A percentile compares a stretch with the other conserved stretches of the same genome.
phyloP scores from a whole-genome alignment of 768 basidiomycete species.

The Boletus vinaceobasis region DNA sequence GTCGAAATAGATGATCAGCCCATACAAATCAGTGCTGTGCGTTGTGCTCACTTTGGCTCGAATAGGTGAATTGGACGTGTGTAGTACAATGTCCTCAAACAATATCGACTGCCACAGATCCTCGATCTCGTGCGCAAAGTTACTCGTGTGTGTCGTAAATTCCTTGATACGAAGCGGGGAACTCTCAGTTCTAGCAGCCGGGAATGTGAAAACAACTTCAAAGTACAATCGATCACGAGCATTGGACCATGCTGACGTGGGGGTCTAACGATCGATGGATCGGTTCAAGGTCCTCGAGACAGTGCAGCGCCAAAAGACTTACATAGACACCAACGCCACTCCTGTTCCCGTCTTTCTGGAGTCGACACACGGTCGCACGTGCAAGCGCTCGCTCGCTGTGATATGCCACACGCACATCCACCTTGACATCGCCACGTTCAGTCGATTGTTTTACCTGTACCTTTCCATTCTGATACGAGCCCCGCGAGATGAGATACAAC shows the following conservation, averaged over 20 bases:
- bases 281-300: neutral
- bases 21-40: neutral
- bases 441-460: slow-evolving; percentile 17
- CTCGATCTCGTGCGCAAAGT: slow-evolving; percentile 29
- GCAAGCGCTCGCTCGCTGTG: slow-evolving; percentile 19
- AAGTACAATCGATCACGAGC: slow-evolving; percentile 22
- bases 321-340: slow-evolving; percentile 40
- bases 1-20: neutral
- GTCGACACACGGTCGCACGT: slow-evolving; percentile 30
- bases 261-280: slow-evolving; percentile 14
- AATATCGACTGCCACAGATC: slow-evolving; percentile 27
- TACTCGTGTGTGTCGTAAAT: slow-evolving; percentile 28
- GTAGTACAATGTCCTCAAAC: slow-evolving; percentile 27
- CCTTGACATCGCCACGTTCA: slow-evolving; percentile 13
- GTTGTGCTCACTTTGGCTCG: slow-evolving; percentile 24
- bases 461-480: slow-evolving; percentile 23
- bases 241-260: neutral
- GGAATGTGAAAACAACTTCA: slow-evolving; percentile 30
- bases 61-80: slow-evolving; percentile 27
- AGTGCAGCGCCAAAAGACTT: neutral
- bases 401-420: slow-evolving; percentile 34
- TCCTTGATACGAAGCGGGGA: slow-evolving; percentile 23
- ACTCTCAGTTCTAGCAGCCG: slow-evolving; percentile 8
- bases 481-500: slow-evolving; percentile 35
- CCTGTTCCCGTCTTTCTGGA: slow-evolving; percentile 24